A percentile compares a stretch with the other conserved stretches of the same genome.
phyloP scores from a whole-genome alignment of 2,329 filamentous ascomycete species.

The Colletotrichum nymphaeae region DNA sequence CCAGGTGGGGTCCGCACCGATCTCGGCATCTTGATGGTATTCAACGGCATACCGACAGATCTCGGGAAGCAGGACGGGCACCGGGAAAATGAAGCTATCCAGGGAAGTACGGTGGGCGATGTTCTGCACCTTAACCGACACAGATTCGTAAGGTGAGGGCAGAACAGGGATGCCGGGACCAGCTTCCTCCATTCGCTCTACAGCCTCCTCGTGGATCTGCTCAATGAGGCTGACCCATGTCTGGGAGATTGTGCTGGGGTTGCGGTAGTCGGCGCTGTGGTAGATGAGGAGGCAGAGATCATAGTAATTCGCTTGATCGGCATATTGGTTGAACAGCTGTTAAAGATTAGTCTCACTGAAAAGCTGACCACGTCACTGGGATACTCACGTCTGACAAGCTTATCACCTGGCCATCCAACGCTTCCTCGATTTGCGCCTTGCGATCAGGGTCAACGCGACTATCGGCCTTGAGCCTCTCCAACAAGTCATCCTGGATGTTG shows the following conservation, averaged over 20 bases:
- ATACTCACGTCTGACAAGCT: constrained; percentile 78
- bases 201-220: constrained; percentile 71
- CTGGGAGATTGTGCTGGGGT: constrained; percentile 82
- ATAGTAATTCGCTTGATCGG: constrained; percentile 91
- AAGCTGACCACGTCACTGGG: not conserved
- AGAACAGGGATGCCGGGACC: constrained; percentile 50
- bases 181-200: constrained; percentile 57
- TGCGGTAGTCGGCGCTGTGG: constrained; percentile 90
- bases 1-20: constrained; percentile 68
- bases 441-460: constrained; percentile 73
- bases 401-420: constrained; percentile 83
- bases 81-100: constrained; percentile 75
- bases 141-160: constrained; percentile 75
- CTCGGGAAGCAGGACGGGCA: constrained; percentile 69
- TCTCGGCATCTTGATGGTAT: constrained; percentile 67
- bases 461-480: constrained; percentile 82
- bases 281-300: constrained; percentile 95
- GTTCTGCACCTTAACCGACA: constrained; percentile 72
- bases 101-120: constrained; percentile 74
- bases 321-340: constrained; percentile 92
- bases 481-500: constrained; percentile 92
- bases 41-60: constrained; percentile 72
- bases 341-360: constrained; percentile 33
- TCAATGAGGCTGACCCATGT: constrained; percentile 89
- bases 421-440: constrained; percentile 71